Conservation (phyloP, 1,284 basidiomycete genomes). For the Malassezia globosa region DNA sequence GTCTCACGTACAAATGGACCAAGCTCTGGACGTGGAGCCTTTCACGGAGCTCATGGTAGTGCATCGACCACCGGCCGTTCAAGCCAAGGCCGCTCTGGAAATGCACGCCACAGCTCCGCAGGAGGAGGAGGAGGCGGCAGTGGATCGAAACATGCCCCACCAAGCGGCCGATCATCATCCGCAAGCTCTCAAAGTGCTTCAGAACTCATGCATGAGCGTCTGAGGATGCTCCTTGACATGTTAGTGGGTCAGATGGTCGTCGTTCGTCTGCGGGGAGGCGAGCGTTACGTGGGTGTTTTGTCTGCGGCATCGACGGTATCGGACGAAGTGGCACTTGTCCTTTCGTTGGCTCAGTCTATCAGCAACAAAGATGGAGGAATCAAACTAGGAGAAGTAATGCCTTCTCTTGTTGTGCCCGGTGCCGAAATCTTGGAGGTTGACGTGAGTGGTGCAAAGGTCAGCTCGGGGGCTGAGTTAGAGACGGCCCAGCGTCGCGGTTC, state of each 20-base stretch:
- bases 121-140: background rate
- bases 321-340: constrained; percentile 29
- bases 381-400: background rate
- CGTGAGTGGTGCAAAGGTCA: constrained; percentile 1
- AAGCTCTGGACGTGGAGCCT: background rate
- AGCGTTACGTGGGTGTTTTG: constrained; percentile 37
- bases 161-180: background rate
- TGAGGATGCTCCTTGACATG: constrained; percentile 2
- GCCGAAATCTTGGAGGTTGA: constrained; percentile 11
- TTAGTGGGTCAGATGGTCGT: constrained; percentile 19
- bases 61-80: background rate
- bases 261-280: constrained; percentile 27
- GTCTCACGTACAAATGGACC: background rate
- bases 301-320: constrained; percentile 27
- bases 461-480: constrained; percentile 6
- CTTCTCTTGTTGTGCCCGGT: background rate
- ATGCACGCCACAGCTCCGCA: background rate
- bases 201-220: background rate
- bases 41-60: background rate
- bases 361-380: background rate
- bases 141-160: background rate
- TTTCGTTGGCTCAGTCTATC: constrained; percentile 32
- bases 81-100: background rate
- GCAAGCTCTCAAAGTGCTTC: background rate
- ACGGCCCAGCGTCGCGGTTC: constrained; percentile 2